Conservation (phyloP, 2,329 filamentous ascomycete species). For the Aspergillus pseudotamarii region DNA sequence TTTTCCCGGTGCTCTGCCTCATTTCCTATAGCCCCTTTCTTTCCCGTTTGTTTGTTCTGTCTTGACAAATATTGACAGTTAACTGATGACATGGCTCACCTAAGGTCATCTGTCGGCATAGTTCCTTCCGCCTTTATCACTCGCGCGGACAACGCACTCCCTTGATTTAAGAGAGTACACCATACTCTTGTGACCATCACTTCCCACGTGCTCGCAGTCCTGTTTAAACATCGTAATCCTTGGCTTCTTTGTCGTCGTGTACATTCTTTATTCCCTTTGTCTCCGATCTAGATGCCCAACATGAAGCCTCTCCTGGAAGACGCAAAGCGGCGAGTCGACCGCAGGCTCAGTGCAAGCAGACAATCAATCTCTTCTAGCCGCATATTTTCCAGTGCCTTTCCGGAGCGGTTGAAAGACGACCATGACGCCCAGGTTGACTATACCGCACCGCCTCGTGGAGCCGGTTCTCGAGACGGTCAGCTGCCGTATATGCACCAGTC, state of each 20-base stretch:
- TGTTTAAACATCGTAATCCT: not conserved
- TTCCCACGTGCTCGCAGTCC: constrained; percentile 6
- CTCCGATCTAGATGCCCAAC: constrained; percentile 10
- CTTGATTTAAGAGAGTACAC: constrained; percentile 8
- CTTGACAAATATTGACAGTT: not conserved
- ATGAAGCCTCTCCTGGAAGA: constrained; percentile 45
- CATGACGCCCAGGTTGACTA: constrained; percentile 65
- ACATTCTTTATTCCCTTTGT: constrained; percentile 3
- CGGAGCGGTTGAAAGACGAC: constrained; percentile 60
- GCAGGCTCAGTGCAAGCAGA: constrained; percentile 46
- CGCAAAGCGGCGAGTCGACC: constrained; percentile 45
- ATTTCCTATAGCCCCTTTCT: not conserved
- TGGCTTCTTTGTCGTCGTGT: not conserved
- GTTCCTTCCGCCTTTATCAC: constrained; percentile 10
- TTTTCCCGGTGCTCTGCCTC: not conserved
- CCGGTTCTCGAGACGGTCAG: constrained; percentile 43
- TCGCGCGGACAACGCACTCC: constrained; percentile 15
- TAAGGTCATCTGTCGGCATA: constrained; percentile 16
- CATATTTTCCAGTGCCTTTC: constrained; percentile 55
- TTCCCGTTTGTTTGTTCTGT: constrained; percentile 1
- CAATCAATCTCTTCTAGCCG: constrained; percentile 45
- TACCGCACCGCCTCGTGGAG: constrained; percentile 54
- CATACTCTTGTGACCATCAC: constrained; percentile 15
- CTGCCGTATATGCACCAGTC: constrained; percentile 84
- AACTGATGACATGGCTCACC: constrained; percentile 9